phyloP scores from a whole-genome alignment of 164 flowering plant species.

The Umbellularia californica region DNA sequence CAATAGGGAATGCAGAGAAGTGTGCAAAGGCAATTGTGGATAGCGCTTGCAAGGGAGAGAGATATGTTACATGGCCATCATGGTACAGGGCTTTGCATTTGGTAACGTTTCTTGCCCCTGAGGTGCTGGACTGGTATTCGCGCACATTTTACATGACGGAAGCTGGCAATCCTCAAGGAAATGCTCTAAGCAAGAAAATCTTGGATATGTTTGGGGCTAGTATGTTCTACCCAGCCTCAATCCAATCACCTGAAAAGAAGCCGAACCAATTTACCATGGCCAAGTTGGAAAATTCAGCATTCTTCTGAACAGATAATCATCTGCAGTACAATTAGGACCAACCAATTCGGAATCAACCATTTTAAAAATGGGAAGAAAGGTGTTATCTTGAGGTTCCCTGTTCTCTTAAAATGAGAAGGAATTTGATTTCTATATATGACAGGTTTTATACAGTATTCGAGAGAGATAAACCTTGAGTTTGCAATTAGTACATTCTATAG shows the following conservation, averaged over 20 bases:
- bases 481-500: too few species aligned
- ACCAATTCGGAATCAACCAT: too few species aligned
- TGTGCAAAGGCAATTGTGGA: conserved; percentile 46
- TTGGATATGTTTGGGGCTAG: conserved; percentile 11
- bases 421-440: too few species aligned
- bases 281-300: background rate
- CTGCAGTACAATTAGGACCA: background rate
- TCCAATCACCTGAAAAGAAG: background rate
- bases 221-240: conserved; percentile 2
- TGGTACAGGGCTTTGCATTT: conserved; percentile 14
- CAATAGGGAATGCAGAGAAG: conserved; percentile 21
- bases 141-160: conserved; percentile 11
- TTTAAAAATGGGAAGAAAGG: too few species aligned
- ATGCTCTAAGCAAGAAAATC: conserved; percentile 25
- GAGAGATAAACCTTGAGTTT: too few species aligned
- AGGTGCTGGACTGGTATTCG: conserved; percentile 30
- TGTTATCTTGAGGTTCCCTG: too few species aligned
- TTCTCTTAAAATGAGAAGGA: too few species aligned
- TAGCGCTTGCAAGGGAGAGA: conserved; percentile 41
- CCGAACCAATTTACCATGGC: background rate
- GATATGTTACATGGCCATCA: conserved; percentile 33
- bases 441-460: too few species aligned
- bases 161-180: conserved; percentile 9
- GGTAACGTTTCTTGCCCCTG: conserved; percentile 30
- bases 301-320: background rate